Conservation (phyloP, 2,329 filamentous ascomycete genomes). For the Cadophora sp. region DNA sequence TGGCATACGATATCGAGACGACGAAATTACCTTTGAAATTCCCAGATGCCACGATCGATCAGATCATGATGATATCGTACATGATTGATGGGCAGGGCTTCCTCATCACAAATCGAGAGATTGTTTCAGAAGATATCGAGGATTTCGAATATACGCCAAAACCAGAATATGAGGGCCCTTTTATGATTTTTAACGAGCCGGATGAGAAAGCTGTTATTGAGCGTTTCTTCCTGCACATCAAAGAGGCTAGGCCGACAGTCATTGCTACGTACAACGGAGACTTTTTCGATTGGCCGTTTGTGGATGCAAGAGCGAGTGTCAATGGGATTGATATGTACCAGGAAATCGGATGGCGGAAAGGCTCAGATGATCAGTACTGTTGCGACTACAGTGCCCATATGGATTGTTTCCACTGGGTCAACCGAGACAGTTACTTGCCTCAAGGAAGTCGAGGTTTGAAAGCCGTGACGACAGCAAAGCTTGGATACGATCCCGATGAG, state of each 20-base stretch:
- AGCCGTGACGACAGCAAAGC: constrained; percentile 95
- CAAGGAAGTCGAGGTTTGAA: constrained; percentile 97
- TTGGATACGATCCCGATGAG: constrained; percentile 98
- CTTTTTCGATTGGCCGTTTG: constrained; percentile 99
- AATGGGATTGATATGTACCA: constrained; percentile 99
- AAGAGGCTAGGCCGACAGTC: constrained; percentile 91
- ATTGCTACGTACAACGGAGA: constrained; percentile 99
- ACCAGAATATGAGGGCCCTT: constrained; percentile 92
- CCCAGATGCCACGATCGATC: constrained; percentile 90
- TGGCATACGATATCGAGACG: constrained; percentile 99
- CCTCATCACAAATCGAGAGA: constrained; percentile 95
- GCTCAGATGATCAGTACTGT: constrained; percentile 94
- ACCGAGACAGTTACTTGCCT: constrained; percentile 95
- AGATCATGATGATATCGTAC: constrained; percentile 99
- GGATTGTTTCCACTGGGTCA: constrained; percentile 99
- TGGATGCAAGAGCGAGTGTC: constrained; percentile 90
- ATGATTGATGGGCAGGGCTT: constrained; percentile 99
- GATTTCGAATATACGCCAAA: constrained; percentile 99
- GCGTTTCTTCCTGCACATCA: constrained; percentile 94
- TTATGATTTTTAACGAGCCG: constrained; percentile 98
- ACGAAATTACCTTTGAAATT: constrained; percentile 96
- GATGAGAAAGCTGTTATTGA: constrained; percentile 89
- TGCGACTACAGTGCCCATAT: constrained; percentile 97
- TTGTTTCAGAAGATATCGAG: constrained; percentile 94
- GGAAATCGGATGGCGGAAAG: constrained; percentile 96